Conservation (phyloP, 163 green algal genomes). For the Coccomyxa subellipsoidea region DNA sequence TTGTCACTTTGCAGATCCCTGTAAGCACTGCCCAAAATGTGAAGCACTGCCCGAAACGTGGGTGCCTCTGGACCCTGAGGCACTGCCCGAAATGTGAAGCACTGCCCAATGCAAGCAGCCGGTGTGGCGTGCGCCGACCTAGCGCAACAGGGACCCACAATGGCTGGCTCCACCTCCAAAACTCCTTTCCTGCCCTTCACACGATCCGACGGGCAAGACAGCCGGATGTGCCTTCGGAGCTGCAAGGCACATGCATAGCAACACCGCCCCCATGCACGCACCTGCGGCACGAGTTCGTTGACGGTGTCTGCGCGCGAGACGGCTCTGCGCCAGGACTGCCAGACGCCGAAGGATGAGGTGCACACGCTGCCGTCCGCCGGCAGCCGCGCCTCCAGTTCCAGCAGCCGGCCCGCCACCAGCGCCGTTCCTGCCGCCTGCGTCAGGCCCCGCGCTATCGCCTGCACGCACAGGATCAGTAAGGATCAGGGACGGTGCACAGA, state of each 20-base stretch:
- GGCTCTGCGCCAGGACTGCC: constrained; percentile 15
- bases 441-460: not conserved
- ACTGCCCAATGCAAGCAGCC: too few species aligned
- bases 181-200: too few species aligned
- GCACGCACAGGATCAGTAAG: not conserved
- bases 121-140: too few species aligned
- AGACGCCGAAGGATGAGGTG: constrained; percentile 16
- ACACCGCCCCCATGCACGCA: not conserved
- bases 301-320: constrained; percentile 8
- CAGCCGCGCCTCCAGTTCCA: constrained; percentile 20
- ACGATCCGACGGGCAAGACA: not conserved
- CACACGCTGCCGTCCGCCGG: constrained; percentile 10
- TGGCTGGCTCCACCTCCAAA: too few species aligned
- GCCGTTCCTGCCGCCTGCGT: not conserved
- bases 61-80: too few species aligned
- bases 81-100: not conserved
- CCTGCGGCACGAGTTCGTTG: constrained; percentile 22
- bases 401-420: constrained; percentile 9
- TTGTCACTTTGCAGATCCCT: not conserved
- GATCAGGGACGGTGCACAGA: not conserved
- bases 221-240: not conserved
- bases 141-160: too few species aligned
- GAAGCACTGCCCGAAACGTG: not conserved
- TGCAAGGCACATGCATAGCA: not conserved
- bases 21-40: not conserved